Evolutionary conservation across 1,284 basidiomycete species (phyloP).

Genomic region (Malassezia equina): DNA sequence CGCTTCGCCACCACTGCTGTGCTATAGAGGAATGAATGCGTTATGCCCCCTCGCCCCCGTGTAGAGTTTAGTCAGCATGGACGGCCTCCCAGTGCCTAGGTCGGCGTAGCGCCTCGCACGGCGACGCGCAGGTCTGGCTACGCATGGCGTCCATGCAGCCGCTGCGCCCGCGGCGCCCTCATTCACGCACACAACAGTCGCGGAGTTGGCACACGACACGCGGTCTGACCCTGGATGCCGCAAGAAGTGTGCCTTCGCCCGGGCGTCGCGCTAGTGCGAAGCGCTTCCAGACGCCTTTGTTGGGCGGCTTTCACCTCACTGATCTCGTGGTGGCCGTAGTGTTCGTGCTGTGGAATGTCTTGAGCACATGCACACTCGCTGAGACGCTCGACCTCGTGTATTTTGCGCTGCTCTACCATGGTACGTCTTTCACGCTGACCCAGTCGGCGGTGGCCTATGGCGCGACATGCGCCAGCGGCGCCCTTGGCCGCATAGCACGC

Average conservation of each 20-base stretch:
- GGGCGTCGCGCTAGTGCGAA: neutral
- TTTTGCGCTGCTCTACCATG: conserved; percentile 24
- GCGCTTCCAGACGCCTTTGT: conserved; percentile 21
- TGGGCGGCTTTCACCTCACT: conserved; percentile 42
- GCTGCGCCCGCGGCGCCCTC: neutral
- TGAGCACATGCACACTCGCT: conserved; percentile 35
- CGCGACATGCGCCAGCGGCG: conserved; percentile 1
- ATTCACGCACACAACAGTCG: conserved; percentile 4
- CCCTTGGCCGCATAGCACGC: neutral
- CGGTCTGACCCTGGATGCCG: conserved; percentile 1
- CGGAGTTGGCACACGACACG: conserved; percentile 1
- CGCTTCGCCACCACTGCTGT: neutral
- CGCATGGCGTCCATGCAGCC: neutral
- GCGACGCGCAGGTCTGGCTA: neutral
- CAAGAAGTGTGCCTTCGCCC: neutral
- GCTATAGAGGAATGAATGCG: neutral
- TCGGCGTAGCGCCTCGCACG: no score
- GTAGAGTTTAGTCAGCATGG: neutral
- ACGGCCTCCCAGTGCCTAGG: no score
- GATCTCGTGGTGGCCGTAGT: conserved; percentile 39
- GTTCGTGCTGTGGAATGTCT: conserved; percentile 33
- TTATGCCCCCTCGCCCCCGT: no score
- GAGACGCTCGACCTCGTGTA: conserved; percentile 38
- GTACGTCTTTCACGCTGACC: neutral
- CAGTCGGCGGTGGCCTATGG: conserved; percentile 1